phyloP scores from a whole-genome alignment of 768 basidiomycete species.

The Phallus indusiatus region DNA sequence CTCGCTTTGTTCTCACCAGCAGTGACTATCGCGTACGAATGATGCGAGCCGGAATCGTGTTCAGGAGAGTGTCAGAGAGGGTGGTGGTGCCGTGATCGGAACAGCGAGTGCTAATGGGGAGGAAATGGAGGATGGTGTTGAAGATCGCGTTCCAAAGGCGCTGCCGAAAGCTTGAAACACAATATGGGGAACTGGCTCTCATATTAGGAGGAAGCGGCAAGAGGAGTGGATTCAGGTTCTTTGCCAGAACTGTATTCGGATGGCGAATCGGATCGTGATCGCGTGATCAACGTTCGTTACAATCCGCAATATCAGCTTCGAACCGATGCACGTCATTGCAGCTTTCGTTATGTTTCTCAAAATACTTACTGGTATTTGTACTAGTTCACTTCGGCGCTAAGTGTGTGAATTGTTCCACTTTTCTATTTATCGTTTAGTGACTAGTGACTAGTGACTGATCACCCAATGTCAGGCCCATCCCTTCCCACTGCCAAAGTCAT shows the following conservation, averaged over 20 bases:
- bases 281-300: slow-evolving; percentile 86
- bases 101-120: slow-evolving; percentile 80
- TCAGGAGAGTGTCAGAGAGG: slow-evolving; percentile 29
- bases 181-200: slow-evolving; percentile 7
- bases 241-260: slow-evolving; percentile 55
- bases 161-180: slow-evolving; percentile 20
- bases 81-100: slow-evolving; percentile 66
- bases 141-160: slow-evolving; percentile 50
- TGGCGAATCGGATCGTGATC: slow-evolving; percentile 52
- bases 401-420: too few relatives aligned
- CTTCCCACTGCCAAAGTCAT: slow-evolving; percentile 80
- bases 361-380: too few relatives aligned
- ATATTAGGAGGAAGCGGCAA: slow-evolving; percentile 46
- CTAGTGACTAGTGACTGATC: too few relatives aligned
- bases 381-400: too few relatives aligned
- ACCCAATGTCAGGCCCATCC: slow-evolving; percentile 47
- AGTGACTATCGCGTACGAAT: slow-evolving; percentile 44
- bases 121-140: slow-evolving; percentile 81
- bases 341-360: slow-evolving; percentile 99
- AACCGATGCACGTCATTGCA: slow-evolving; percentile 93
- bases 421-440: too few relatives aligned
- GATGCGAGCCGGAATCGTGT: slow-evolving; percentile 30
- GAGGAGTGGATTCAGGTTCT: slow-evolving; percentile 54
- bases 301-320: slow-evolving; percentile 89
- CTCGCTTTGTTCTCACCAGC: slow-evolving; percentile 36